Conservation (phyloP, 306 rosid genomes). For the Mucuna pruriens region DNA sequence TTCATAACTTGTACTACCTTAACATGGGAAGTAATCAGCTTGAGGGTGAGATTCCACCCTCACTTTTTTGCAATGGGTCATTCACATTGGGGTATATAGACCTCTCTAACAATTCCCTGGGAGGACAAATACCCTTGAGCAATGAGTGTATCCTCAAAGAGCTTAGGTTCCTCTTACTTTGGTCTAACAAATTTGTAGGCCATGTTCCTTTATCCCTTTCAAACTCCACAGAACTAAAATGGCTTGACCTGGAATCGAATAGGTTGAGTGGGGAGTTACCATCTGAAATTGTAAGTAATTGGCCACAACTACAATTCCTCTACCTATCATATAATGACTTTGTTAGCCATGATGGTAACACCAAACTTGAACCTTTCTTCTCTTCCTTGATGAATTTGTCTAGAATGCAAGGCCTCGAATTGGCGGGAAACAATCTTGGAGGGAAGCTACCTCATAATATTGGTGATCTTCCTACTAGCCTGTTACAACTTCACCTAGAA, state of each 20-base stretch:
- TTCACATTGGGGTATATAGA: slow-evolving; percentile 62
- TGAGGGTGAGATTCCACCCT: slow-evolving; percentile 53
- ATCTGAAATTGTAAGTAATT: slow-evolving; percentile 42
- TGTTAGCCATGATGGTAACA: slow-evolving; percentile 67
- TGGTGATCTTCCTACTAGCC: slow-evolving; percentile 65
- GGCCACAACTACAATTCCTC: slow-evolving; percentile 65
- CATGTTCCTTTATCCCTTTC: slow-evolving; percentile 57
- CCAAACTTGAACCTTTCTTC: slow-evolving; percentile 71
- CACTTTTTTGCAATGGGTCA: slow-evolving; percentile 69
- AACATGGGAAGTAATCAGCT: slow-evolving; percentile 67
- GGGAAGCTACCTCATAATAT: slow-evolving; percentile 64
- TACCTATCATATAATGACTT: slow-evolving; percentile 67
- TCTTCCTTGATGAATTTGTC: slow-evolving; percentile 58
- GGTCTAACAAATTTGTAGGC: slow-evolving; percentile 70
- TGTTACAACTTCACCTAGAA: slow-evolving; percentile 63
- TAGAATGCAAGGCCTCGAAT: slow-evolving; percentile 64
- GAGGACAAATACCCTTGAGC: slow-evolving; percentile 57
- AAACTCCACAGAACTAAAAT: slow-evolving; percentile 59
- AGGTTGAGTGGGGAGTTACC: slow-evolving; percentile 65
- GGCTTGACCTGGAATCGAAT: slow-evolving; percentile 77
- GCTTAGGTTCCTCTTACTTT: slow-evolving; percentile 63
- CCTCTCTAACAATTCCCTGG: slow-evolving; percentile 69
- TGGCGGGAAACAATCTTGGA: slow-evolving; percentile 70
- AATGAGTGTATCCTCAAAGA: slow-evolving; percentile 56
- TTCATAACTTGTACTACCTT: slow-evolving; percentile 57